Evolutionary conservation across 78 protist species (phyloP).

Genomic region (Dictyostelium citrinum): DNA sequence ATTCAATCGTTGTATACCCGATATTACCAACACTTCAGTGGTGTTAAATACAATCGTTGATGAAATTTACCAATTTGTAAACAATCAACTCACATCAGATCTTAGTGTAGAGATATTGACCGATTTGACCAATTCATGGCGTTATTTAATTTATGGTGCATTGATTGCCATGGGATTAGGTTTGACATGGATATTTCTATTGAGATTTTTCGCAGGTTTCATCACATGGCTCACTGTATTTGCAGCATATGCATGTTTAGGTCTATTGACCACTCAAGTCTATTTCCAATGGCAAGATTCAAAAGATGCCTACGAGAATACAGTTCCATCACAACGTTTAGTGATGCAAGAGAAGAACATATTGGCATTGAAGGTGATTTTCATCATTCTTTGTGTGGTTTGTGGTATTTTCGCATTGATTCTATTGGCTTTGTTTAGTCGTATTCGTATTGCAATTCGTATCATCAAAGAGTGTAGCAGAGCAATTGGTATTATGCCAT

Average conservation of each 20-base stretch:
- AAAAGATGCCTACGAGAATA: not conserved
- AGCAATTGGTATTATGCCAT: constrained; percentile 83
- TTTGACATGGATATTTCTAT: constrained; percentile 65
- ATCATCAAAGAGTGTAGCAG: constrained; percentile 83
- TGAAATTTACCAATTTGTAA: constrained; percentile 2
- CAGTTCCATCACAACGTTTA: constrained; percentile 2
- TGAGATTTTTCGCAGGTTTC: constrained; percentile 82
- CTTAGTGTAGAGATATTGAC: constrained; percentile 1
- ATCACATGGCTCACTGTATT: constrained; percentile 82
- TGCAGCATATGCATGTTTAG: constrained; percentile 15
- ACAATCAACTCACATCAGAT: not conserved
- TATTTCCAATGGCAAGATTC: constrained; percentile 62
- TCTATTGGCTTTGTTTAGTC: constrained; percentile 24
- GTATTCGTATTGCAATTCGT: constrained; percentile 81
- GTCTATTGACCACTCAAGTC: constrained; percentile 17
- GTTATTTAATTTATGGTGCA: constrained; percentile 52
- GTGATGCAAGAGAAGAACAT: constrained; percentile 40
- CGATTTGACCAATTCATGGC: constrained; percentile 44
- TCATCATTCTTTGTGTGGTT: constrained; percentile 34
- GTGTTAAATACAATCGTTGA: not conserved
- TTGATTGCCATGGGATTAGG: constrained; percentile 66
- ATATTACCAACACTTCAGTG: not conserved
- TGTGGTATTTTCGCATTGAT: constrained; percentile 50
- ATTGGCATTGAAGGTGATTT: constrained; percentile 54
- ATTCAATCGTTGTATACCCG: constrained; percentile 49